Evolutionary conservation across 1,284 basidiomycete species (phyloP).

Genomic region (Pyrrhoderma lamaoense): DNA sequence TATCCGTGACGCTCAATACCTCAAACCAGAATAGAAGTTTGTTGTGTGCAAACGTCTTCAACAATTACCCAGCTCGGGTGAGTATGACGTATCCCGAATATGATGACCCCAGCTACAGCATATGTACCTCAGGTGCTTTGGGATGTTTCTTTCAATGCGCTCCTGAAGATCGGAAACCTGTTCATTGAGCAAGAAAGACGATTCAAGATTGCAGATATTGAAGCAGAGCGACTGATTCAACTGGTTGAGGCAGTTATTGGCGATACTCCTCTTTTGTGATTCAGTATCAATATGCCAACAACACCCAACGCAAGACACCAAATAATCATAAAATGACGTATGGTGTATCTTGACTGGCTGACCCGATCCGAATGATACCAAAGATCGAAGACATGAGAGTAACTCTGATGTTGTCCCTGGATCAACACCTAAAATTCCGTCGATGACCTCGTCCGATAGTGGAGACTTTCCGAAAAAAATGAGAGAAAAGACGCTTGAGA

Average conservation of each 20-base stretch:
- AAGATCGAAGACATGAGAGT: neutral
- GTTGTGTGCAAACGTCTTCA: slow-evolving; percentile 17
- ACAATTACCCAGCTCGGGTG: neutral
- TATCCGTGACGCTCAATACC: slow-evolving; percentile 22
- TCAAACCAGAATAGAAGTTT: slow-evolving; percentile 26
- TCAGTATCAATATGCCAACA: neutral
- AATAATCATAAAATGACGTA: slow-evolving; percentile 1
- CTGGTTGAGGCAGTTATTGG: neutral
- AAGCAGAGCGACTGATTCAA: neutral
- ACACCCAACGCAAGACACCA: neutral
- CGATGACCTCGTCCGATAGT: neutral
- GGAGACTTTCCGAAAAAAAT: neutral
- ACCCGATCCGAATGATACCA: neutral
- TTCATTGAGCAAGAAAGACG: slow-evolving; percentile 4
- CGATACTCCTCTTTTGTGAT: neutral
- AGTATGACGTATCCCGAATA: neutral
- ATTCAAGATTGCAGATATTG: slow-evolving; percentile 8
- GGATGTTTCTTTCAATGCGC: neutral
- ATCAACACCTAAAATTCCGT: neutral
- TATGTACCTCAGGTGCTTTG: neutral
- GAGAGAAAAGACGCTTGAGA: neutral
- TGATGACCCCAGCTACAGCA: slow-evolving; percentile 5
- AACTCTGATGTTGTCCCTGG: neutral
- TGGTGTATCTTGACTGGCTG: neutral
- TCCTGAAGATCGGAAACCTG: slow-evolving; percentile 1